phyloP scores from a whole-genome alignment of 306 rosid genomes.

The Quercus cerris region DNA sequence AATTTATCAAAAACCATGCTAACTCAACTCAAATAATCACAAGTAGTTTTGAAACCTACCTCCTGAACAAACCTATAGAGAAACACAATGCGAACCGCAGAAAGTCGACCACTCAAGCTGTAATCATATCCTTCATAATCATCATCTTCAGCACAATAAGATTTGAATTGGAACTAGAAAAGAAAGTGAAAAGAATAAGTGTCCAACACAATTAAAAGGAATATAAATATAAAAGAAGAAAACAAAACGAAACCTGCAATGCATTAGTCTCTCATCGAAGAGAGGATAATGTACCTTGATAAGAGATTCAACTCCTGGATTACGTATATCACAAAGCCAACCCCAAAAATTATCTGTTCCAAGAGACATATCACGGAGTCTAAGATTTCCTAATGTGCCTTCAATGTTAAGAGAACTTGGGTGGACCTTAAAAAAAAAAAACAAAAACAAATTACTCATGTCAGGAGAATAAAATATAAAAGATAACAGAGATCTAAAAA shows the following conservation, averaged over 20 bases:
- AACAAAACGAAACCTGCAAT: slow-evolving; percentile 8
- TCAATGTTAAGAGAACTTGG: slow-evolving; percentile 91
- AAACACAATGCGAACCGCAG: slow-evolving; percentile 95
- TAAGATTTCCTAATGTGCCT: slow-evolving; percentile 87
- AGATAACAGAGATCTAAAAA: not conserved
- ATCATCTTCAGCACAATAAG: slow-evolving; percentile 82
- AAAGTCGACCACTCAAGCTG: slow-evolving; percentile 83
- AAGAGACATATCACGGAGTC: slow-evolving; percentile 81
- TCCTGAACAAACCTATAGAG: slow-evolving; percentile 96
- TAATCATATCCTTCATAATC: slow-evolving; percentile 91
- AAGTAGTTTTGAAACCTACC: slow-evolving; percentile 47
- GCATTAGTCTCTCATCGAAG: slow-evolving; percentile 5
- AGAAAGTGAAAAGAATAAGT: slow-evolving; percentile 18
- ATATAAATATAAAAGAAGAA: slow-evolving; percentile 4
- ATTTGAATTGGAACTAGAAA: slow-evolving; percentile 84
- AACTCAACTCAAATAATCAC: slow-evolving; percentile 4
- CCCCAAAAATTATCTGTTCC: slow-evolving; percentile 79
- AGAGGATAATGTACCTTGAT: slow-evolving; percentile 54
- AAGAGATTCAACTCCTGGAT: slow-evolving; percentile 94
- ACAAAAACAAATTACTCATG: slow-evolving; percentile 8
- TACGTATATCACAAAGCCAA: slow-evolving; percentile 95
- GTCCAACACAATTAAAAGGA: not conserved
- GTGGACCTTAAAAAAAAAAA: slow-evolving; percentile 60
- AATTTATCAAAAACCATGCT: not conserved
- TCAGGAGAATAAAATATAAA: slow-evolving; percentile 17